Conservation (phyloP, 2,329 filamentous ascomycete species). For the Alternaria arborescens region DNA sequence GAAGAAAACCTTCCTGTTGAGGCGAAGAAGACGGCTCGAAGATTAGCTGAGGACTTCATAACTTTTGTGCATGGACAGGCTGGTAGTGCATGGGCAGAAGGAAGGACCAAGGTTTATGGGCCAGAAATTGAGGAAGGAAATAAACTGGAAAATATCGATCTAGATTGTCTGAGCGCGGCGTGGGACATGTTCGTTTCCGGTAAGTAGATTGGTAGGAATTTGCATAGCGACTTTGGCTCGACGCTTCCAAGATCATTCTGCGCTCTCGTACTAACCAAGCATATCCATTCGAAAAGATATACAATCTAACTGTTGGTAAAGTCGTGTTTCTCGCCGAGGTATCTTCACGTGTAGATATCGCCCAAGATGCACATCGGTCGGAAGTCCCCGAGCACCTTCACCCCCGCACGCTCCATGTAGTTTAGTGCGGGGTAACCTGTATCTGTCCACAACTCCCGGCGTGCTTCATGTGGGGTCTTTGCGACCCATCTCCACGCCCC, state of each 20-base stretch:
- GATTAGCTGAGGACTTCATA: constrained; percentile 30
- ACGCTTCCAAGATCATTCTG: not conserved
- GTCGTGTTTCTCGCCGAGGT: not conserved
- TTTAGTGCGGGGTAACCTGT: constrained; percentile 19
- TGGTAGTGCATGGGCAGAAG: constrained; percentile 14
- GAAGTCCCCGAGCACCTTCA: constrained; percentile 8
- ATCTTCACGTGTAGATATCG: not conserved
- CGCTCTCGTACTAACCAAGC: not conserved
- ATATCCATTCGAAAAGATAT: no score
- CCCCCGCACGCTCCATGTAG: constrained; percentile 17
- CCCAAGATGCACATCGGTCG: not conserved
- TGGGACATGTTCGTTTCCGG: constrained; percentile 33
- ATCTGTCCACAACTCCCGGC: constrained; percentile 2
- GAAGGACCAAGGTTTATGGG: constrained; percentile 16
- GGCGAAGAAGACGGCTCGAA: constrained; percentile 11
- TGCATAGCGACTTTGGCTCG: not conserved
- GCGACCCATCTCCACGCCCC: constrained; percentile 8
- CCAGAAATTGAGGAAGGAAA: constrained; percentile 3
- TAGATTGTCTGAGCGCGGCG: constrained; percentile 19
- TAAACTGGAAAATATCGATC: no score
- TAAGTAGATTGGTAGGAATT: not conserved
- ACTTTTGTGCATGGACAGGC: constrained; percentile 27
- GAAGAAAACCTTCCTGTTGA: constrained; percentile 20
- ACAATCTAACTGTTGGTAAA: not conserved
- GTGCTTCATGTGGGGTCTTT: constrained; percentile 21